Evolutionary conservation across 2,329 filamentous ascomycete species (phyloP), one percentile per base, ranked within the genome.

Genomic region (Trichoderma sp.): DNA sequence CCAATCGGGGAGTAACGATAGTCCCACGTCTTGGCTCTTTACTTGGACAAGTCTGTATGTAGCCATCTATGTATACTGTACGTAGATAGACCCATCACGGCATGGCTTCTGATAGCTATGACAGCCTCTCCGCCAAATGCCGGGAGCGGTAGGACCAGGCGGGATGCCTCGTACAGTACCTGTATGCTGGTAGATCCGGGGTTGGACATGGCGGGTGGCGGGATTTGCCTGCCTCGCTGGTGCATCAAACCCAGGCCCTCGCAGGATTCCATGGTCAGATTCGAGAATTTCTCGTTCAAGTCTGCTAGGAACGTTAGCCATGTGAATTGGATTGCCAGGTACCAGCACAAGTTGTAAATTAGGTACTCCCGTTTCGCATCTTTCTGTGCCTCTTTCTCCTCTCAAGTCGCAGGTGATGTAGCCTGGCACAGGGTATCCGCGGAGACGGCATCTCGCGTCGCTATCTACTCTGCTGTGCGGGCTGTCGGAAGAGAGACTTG

Each of bases 1-100:
- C 64, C 64, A 66, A 66, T 66, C 55, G 55, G 54, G 54, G 39
- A 32, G 37, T 55, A 59, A 37, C 64, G 64, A 66, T 59, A 51
- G 37, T 66, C 54, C 64, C 64, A 56, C 34, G 51, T 43, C 61
- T 16, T 39, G 43, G 61, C 51, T 46, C 16, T 43, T 24, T 49
- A 32, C 21, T 16, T 16, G 26, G 28, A 32, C 11, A 34, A 34
- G 32, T 34, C 10, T 34, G 32, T 34, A 34, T 10, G 32, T 34
- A 32, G 30, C 30, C 30, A 32, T 32, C 30, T 32, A 2, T 5
- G 21, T 28, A 21, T 32, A 49, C n/a, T 21, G 43, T 37, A 18
- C 18, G 28, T 55, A 32, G n/a, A 34, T 24, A 43, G 51, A 37
- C 55, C n/a, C 37, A 34, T 65, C 51, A n/a, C 32, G 34, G 21